phyloP scores from a whole-genome alignment of 1,284 basidiomycete species.

The Cutaneotrichosporon cutaneum region DNA sequence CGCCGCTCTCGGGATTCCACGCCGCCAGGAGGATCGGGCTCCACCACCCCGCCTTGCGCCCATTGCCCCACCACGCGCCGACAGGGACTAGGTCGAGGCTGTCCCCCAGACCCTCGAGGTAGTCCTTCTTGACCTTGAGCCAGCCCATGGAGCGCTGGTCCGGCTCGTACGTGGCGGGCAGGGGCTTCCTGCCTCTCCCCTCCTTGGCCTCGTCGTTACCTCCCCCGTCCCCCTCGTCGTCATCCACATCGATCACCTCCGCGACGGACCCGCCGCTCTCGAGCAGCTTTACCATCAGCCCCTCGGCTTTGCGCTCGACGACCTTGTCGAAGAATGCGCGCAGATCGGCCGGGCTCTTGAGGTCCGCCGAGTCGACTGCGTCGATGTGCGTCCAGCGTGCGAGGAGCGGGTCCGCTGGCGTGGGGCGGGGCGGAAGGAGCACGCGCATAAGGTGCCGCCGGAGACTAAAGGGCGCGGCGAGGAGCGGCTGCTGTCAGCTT shows the following conservation, averaged over 20 bases:
- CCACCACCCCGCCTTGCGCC: constrained; percentile 92
- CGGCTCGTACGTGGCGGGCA: constrained; percentile 88
- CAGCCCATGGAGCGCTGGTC: constrained; percentile 63
- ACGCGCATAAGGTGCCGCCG: constrained; percentile 66
- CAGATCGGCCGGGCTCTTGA: constrained; percentile 54
- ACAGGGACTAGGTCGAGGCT: constrained; percentile 65
- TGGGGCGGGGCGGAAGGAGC: constrained; percentile 59
- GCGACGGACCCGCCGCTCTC: constrained; percentile 49
- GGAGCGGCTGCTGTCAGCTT: constrained; percentile 60
- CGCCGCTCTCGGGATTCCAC: constrained; percentile 69
- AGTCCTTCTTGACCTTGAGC: constrained; percentile 76
- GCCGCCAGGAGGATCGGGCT: constrained; percentile 81
- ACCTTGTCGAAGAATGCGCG: constrained; percentile 77
- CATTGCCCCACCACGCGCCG: constrained; percentile 87
- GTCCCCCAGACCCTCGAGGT: constrained; percentile 56
- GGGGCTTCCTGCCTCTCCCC: constrained; percentile 60
- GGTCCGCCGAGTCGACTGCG: constrained; percentile 68
- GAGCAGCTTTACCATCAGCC: constrained; percentile 86
- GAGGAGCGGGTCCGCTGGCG: constrained; percentile 55
- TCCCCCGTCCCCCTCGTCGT: constrained; percentile 32
- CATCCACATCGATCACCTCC: constrained; percentile 25
- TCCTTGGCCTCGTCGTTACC: constrained; percentile 57
- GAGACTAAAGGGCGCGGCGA: constrained; percentile 69
- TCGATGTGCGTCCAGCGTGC: constrained; percentile 76
- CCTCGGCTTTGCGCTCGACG: constrained; percentile 80